Percentiles rank a stretch among this genome's conserved stretches.
phyloP scores from a whole-genome alignment of 2,329 filamentous ascomycete species.

The Lecanicillium sp. region DNA sequence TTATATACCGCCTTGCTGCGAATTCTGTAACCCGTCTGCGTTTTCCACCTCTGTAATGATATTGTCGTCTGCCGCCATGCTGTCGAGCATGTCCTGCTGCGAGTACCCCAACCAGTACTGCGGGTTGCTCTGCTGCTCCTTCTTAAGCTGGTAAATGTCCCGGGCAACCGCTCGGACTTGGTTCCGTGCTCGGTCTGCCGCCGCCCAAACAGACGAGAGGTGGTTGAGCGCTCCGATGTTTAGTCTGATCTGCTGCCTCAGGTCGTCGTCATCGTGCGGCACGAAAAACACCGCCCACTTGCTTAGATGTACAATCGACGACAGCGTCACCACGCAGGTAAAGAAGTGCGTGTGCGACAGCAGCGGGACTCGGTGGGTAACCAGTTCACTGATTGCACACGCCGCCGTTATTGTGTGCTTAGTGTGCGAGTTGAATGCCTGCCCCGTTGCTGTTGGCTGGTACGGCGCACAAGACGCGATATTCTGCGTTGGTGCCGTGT shows the following conservation, averaged over 20 bases:
- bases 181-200: slow-evolving; percentile 61
- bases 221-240: slow-evolving; percentile 71
- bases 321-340: slow-evolving; percentile 71
- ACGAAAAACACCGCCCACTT: slow-evolving; percentile 65
- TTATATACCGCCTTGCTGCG: slow-evolving; percentile 14
- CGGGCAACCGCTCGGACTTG: slow-evolving; percentile 77
- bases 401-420: slow-evolving; percentile 76
- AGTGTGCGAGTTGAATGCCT: slow-evolving; percentile 61
- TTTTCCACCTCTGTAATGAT: slow-evolving; percentile 54
- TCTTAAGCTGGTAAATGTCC: slow-evolving; percentile 60
- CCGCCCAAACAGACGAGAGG: slow-evolving; percentile 64
- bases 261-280: slow-evolving; percentile 55
- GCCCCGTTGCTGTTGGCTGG: slow-evolving; percentile 41
- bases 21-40: slow-evolving; percentile 18
- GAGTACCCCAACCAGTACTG: slow-evolving; percentile 50
- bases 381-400: slow-evolving; percentile 67
- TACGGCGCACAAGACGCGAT: slow-evolving; percentile 64
- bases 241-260: slow-evolving; percentile 70
- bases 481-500: slow-evolving; percentile 50
- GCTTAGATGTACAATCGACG: slow-evolving; percentile 74
- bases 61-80: slow-evolving; percentile 50
- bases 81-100: slow-evolving; percentile 49
- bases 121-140: slow-evolving; percentile 46
- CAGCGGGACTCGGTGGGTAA: slow-evolving; percentile 66
- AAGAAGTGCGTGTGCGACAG: slow-evolving; percentile 78